Conservation (phyloP, 495 filamentous ascomycete genomes). For the Baudoinia panamericana region DNA sequence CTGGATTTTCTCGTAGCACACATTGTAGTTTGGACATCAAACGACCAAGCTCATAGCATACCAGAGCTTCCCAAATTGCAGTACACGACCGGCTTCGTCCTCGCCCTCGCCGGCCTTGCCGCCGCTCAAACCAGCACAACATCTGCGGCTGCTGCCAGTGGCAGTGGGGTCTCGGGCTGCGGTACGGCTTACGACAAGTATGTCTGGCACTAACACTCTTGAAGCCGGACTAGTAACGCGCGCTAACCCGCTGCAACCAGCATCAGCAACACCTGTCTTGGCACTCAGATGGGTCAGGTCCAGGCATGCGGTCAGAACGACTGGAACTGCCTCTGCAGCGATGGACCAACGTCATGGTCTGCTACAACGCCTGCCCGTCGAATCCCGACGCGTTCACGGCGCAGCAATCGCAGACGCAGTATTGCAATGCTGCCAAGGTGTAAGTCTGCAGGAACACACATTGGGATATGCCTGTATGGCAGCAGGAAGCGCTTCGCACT, state of each 20-base stretch:
- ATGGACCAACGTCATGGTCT: slow-evolving; percentile 23
- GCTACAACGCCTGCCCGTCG: slow-evolving; percentile 30
- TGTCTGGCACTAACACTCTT: slow-evolving; percentile 16
- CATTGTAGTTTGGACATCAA: too few species aligned
- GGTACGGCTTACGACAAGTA: slow-evolving; percentile 2
- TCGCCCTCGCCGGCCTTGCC: slow-evolving; percentile 24
- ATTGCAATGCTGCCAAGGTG: slow-evolving; percentile 26
- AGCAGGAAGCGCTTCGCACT: too few species aligned
- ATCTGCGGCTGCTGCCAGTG: slow-evolving; percentile 7
- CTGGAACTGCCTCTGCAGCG: slow-evolving; percentile 28
- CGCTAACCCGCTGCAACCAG: slow-evolving; percentile 3
- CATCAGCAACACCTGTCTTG: slow-evolving; percentile 27
- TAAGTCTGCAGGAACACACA: too few species aligned
- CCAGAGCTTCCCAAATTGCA: slow-evolving; percentile 23
- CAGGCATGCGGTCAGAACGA: slow-evolving; percentile 24
- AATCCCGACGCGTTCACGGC: slow-evolving; percentile 4
- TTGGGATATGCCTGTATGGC: too few species aligned
- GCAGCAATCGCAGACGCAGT: slow-evolving; percentile 20
- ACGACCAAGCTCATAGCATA: too few species aligned
- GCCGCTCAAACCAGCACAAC: slow-evolving; percentile 23
- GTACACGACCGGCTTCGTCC: slow-evolving; percentile 16
- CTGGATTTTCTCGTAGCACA: too few species aligned
- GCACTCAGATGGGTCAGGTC: slow-evolving; percentile 16
- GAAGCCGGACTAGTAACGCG: not conserved
- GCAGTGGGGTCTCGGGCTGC: slow-evolving; percentile 14